A percentile compares a stretch with the other conserved stretches of the same genome.
phyloP scores from a whole-genome alignment of 2,329 filamentous ascomycete species.

The Penicillium sp. region DNA sequence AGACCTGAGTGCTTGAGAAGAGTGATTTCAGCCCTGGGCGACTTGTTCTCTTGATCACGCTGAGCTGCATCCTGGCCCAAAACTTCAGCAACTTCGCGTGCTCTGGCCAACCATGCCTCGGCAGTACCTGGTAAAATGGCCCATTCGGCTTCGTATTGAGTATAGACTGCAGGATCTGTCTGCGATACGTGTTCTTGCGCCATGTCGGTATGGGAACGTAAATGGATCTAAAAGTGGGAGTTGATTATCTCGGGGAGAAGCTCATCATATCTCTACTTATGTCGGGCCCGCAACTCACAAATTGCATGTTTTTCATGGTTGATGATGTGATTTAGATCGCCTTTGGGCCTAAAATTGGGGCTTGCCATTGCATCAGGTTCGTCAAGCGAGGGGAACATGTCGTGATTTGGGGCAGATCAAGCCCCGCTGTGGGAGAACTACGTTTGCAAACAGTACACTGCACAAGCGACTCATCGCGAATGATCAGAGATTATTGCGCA shows the following conservation, averaged over 20 bases:
- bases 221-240: background rate
- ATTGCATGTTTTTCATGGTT: slow-evolving; percentile 14
- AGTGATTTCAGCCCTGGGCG: slow-evolving; percentile 51
- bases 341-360: background rate
- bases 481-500: slow-evolving; percentile 1
- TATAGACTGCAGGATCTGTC: slow-evolving; percentile 43
- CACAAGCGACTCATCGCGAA: background rate
- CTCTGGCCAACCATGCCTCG: slow-evolving; percentile 49
- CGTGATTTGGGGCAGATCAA: slow-evolving; percentile 12
- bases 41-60: slow-evolving; percentile 53
- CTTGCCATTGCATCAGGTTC: slow-evolving; percentile 9
- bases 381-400: slow-evolving; percentile 16
- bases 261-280: slow-evolving; percentile 8
- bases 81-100: slow-evolving; percentile 50
- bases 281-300: background rate
- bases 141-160: slow-evolving; percentile 40
- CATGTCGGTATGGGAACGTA: slow-evolving; percentile 8
- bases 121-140: slow-evolving; percentile 38
- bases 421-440: background rate
- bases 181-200: slow-evolving; percentile 16
- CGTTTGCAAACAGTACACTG: background rate
- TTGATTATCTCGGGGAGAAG: background rate
- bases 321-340: slow-evolving; percentile 16
- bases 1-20: slow-evolving; percentile 54
- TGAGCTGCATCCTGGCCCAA: slow-evolving; percentile 49